These are phyloP conservation scores for Suhomyces choctaworum DNA, from an alignment of 1,139 yeast genomes.

Conservation along the genomic window DNA sequence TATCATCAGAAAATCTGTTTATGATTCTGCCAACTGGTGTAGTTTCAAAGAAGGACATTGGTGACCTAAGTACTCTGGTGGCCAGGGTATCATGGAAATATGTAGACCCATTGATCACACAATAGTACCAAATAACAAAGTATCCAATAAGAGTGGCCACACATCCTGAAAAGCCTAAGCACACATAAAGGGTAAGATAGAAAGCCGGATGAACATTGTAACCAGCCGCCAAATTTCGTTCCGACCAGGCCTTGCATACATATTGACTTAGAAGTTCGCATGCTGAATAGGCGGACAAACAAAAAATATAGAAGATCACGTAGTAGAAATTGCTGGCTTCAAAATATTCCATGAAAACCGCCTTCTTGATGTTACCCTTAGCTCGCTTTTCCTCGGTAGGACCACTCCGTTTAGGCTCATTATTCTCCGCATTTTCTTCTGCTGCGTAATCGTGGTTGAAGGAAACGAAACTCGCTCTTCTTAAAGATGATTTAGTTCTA, in stretches of 20 bases:
- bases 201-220: constrained; percentile 20
- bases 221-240: constrained; percentile 24
- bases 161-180: constrained; percentile 25
- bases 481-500: constrained; percentile 6
- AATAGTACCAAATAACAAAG: constrained; percentile 28
- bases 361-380: constrained; percentile 27
- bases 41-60: constrained; percentile 37
- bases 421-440: constrained; percentile 21
- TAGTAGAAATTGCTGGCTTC: constrained; percentile 28
- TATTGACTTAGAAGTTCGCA: constrained; percentile 23
- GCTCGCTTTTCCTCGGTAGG: constrained; percentile 23
- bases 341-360: constrained; percentile 26
- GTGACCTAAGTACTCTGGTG: constrained; percentile 26
- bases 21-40: constrained; percentile 34
- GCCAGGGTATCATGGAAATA: constrained; percentile 31
- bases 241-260: constrained; percentile 30
- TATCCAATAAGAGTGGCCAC: constrained; percentile 25
- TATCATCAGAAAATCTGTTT: constrained; percentile 34
- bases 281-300: constrained; percentile 19
- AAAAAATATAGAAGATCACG: constrained; percentile 22
- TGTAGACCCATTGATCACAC: constrained; percentile 27
- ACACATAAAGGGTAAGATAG: constrained; percentile 24
- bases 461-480: constrained; percentile 24
- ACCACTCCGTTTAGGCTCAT: constrained; percentile 19
- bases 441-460: constrained; percentile 23